These are phyloP conservation scores for Decorospora gaudefroyi DNA, from an alignment of 2,329 filamentous ascomycete genomes.

Conservation along the genomic window DNA sequence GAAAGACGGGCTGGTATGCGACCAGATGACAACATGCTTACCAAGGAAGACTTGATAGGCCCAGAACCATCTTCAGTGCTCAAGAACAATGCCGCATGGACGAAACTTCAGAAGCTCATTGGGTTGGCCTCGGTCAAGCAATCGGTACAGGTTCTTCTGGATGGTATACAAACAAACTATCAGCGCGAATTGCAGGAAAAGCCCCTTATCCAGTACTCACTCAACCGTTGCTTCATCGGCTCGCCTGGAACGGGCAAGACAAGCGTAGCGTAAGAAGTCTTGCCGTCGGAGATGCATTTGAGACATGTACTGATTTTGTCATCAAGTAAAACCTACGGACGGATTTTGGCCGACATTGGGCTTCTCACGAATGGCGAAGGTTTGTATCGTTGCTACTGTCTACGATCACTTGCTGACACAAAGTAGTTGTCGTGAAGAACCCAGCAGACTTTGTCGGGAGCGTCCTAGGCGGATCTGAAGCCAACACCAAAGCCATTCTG, in stretches of 20 bases:
- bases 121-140: conserved; percentile 67
- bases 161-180: conserved; percentile 67
- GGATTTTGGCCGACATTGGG: conserved; percentile 69
- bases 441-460: conserved; percentile 73
- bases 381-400: conserved; percentile 36
- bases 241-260: conserved; percentile 78
- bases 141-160: conserved; percentile 62
- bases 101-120: conserved; percentile 60
- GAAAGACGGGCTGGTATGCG: conserved; percentile 51
- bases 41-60: conserved; percentile 71
- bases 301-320: neutral
- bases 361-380: conserved; percentile 70
- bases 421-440: conserved; percentile 68
- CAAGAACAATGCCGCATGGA: conserved; percentile 60
- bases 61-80: conserved; percentile 65
- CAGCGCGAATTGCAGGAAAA: conserved; percentile 66
- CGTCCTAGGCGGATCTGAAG: conserved; percentile 68
- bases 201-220: conserved; percentile 60
- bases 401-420: conserved; percentile 8
- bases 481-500: conserved; percentile 72
- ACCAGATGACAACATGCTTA: conserved; percentile 64
- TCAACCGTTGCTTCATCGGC: conserved; percentile 73
- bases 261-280: no score
- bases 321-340: no score
- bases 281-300: no score